Evolutionary conservation across 805 yeast genomes (phyloP).

Genomic region (Spathaspora gorwiae): DNA sequence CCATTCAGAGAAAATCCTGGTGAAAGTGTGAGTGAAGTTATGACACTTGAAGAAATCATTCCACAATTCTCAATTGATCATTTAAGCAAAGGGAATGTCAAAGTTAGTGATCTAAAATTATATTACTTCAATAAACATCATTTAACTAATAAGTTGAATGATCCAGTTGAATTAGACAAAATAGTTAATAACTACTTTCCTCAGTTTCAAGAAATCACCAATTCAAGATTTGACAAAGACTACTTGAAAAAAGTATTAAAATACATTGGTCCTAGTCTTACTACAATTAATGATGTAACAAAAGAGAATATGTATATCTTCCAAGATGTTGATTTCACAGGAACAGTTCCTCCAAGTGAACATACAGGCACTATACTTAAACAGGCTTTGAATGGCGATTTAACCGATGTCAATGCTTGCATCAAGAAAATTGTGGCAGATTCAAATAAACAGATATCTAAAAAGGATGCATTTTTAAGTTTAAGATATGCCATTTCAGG

Average conservation of each 20-base stretch:
- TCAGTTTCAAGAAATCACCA: constrained; percentile 10
- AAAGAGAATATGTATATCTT: constrained; percentile 48
- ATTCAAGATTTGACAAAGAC: constrained; percentile 11
- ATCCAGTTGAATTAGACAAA: constrained; percentile 29
- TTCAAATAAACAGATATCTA: constrained; percentile 10
- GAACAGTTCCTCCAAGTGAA: constrained; percentile 4
- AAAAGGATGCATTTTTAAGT: constrained; percentile 49
- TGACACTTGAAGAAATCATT: constrained; percentile 48
- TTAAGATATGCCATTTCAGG: constrained; percentile 70
- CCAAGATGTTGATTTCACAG: constrained; percentile 27
- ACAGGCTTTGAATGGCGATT: not conserved
- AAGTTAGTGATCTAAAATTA: constrained; percentile 76
- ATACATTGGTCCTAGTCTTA: constrained; percentile 46
- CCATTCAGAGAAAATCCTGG: constrained; percentile 57
- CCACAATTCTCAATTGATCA: constrained; percentile 59
- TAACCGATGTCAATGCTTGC: not conserved
- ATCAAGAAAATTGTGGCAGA: constrained; percentile 1
- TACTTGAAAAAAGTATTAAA: constrained; percentile 35
- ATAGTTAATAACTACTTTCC: constrained; percentile 31
- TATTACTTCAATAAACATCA: constrained; percentile 73
- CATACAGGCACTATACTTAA: constrained; percentile 1
- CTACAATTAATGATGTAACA: constrained; percentile 50
- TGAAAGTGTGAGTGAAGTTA: constrained; percentile 47
- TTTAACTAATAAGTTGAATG: constrained; percentile 31
- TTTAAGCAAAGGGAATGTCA: constrained; percentile 89